Conservation (phyloP, 805 yeast genomes). For the Wickerhamiella azymoides region DNA sequence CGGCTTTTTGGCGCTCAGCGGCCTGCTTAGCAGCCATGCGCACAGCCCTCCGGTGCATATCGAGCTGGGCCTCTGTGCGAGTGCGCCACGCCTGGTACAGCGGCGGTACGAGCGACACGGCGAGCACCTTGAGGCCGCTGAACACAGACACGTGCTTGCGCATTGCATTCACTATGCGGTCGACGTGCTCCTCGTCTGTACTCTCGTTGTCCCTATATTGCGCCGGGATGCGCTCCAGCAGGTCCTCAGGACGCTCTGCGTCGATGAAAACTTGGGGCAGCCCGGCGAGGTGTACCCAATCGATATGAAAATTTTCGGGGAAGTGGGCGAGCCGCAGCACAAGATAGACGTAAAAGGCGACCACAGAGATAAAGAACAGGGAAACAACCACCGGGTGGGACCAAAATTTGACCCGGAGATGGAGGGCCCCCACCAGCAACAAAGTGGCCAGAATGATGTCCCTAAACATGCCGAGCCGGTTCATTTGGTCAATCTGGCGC, state of each 20-base stretch:
- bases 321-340: not conserved
- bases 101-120: not conserved
- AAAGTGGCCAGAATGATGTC: not conserved
- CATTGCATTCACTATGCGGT: not conserved
- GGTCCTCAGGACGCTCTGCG: not conserved
- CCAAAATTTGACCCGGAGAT: no score
- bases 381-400: not conserved
- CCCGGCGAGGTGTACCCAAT: not conserved
- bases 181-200: not conserved
- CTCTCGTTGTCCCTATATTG: not conserved
- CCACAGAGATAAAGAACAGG: not conserved
- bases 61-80: not conserved
- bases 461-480: not conserved
- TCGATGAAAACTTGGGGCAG: not conserved
- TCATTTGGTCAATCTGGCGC: not conserved
- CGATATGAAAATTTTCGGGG: not conserved
- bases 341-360: not conserved
- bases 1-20: no score
- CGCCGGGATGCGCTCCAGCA: not conserved
- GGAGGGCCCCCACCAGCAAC: not conserved
- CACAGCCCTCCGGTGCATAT: slow-evolving; percentile 1
- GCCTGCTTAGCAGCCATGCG: not conserved
- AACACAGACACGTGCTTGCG: not conserved
- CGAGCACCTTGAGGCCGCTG: not conserved
- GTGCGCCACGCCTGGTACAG: slow-evolving; percentile 1